Evolutionary conservation across 352 stramenopile genomes (phyloP).

Genomic region (Plasmopara halstedii): DNA sequence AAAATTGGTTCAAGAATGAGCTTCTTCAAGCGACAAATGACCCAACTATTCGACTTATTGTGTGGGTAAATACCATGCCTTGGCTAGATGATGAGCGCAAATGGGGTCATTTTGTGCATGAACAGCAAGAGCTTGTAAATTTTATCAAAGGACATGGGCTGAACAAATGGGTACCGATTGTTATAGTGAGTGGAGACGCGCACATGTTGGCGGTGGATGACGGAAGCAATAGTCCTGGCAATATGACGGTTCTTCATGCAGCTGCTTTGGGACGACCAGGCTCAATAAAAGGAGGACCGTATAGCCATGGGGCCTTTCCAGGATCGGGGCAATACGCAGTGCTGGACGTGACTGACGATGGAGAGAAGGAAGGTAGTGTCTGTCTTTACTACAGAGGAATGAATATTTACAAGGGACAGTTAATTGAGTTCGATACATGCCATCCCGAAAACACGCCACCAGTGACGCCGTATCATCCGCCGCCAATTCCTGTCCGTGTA

Average conservation of each 20-base stretch:
- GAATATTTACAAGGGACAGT: constrained; percentile 39
- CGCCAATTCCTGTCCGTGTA: constrained; percentile 45
- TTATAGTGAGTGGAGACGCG: constrained; percentile 82
- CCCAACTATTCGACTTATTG: constrained; percentile 49
- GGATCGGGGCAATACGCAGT: constrained; percentile 74
- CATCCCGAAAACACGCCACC: constrained; percentile 55
- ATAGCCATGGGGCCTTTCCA: constrained; percentile 77
- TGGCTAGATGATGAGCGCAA: constrained; percentile 84
- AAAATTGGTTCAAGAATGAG: constrained; percentile 82
- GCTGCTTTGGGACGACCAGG: constrained; percentile 71
- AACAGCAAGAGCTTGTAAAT: constrained; percentile 71
- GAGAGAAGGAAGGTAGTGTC: constrained; percentile 40
- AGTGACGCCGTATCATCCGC: constrained; percentile 49
- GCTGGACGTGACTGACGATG: constrained; percentile 76
- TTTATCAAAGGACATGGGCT: constrained; percentile 60
- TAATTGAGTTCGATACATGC: constrained; percentile 76
- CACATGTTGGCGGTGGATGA: constrained; percentile 88
- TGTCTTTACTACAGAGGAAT: constrained; percentile 69
- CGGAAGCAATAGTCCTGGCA: constrained; percentile 58
- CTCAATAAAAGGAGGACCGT: constrained; percentile 82
- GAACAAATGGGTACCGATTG: constrained; percentile 61
- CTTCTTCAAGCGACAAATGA: constrained; percentile 54
- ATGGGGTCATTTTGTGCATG: constrained; percentile 78
- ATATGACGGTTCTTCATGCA: constrained; percentile 73
- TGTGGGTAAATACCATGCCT: constrained; percentile 85